Base-by-base conservation (phyloP, 768 basidiomycete genomes). In the Tephrocybe sp. region DNA sequence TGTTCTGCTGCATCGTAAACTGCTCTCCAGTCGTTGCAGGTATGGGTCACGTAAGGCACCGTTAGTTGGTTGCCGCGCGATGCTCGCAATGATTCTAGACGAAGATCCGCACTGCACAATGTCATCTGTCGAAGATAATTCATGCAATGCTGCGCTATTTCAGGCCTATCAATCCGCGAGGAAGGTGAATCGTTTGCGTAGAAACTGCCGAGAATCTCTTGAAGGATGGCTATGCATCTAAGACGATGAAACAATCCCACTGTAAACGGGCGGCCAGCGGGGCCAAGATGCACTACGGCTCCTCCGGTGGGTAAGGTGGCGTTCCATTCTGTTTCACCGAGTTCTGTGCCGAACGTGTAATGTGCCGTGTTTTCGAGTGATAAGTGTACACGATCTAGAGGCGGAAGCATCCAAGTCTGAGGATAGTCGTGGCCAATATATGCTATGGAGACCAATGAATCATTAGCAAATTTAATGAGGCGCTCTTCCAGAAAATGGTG, bases 211-310 rank as follows among this genome's bases (percentile, higher is more conserved):
- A 62, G 35, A 22, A 48, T 55, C 9, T 56, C 44, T 0, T 63
- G 56, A 11, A 71, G 59, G 25, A 64, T 59, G 51, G 65, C 62
- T 1, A 74, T 55, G 52, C 73, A 74, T 38, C 63, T 66, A 12
- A 73, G 56, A 49, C 69, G 62, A 49, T 74, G 71, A 57, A 66
- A 69, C 61, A 72, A 67, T 5, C 67, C 59, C 13, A 72, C 51
- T 28, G 60, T 66, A 56, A 67, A 69, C 0, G 56, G 52, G 37
- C 65, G 62, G 24, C 60, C 44, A n/a, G 62, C 44, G 13, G 56
- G 47, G 2, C 69, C 69, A 16, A 64, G 28, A 9, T 52, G 26
- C 15, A 64, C 31, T 12, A 59, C 31, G 5, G 60, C 65, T n/a
- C 51, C 56, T 9, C 53, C 52, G 2, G 49, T 36, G 11, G 65